A percentile compares a stretch with the other conserved stretches of the same genome.
phyloP scores from a whole-genome alignment of 495 filamentous ascomycete species.

The Penicillium canariense region DNA sequence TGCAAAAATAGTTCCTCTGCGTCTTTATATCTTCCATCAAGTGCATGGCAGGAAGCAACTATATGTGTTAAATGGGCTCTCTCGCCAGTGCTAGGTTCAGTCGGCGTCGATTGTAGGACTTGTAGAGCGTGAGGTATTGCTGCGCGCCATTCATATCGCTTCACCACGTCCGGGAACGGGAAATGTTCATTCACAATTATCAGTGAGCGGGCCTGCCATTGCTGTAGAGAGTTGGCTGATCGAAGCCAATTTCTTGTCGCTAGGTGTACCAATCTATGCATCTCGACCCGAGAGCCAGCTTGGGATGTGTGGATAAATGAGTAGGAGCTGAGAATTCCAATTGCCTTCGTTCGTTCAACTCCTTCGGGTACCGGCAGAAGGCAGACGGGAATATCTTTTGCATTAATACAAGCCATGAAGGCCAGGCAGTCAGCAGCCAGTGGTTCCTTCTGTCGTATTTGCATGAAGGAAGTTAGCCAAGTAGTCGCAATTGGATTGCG shows the following conservation, averaged over 20 bases:
- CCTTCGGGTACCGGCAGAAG: conserved; percentile 12
- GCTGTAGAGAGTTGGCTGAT: neutral
- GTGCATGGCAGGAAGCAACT: neutral
- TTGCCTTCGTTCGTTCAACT: conserved; percentile 23
- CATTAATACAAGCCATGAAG: conserved; percentile 44
- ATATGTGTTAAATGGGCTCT: neutral
- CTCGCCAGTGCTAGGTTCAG: neutral
- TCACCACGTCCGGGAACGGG: conserved; percentile 16
- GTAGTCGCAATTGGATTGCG: conserved; percentile 54
- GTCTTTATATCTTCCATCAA: conserved; percentile 19
- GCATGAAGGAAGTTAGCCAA: conserved; percentile 53
- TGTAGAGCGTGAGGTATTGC: conserved; percentile 36
- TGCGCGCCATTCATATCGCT: conserved; percentile 25
- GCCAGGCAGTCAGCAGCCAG: conserved; percentile 38
- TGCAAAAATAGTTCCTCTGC: conserved; percentile 15
- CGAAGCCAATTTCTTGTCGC: conserved; percentile 36
- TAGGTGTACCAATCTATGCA: conserved; percentile 28
- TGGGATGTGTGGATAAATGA: conserved; percentile 22
- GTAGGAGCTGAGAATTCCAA: conserved; percentile 34
- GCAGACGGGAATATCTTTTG: conserved; percentile 19
- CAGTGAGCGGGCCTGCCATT: conserved; percentile 12
- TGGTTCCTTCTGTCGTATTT: conserved; percentile 34
- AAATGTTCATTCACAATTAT: conserved; percentile 16
- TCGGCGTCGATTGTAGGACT: conserved; percentile 4
- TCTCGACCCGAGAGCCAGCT: neutral